These are phyloP conservation scores for Aspergillus haitiensis DNA, from an alignment of 495 filamentous ascomycete genomes.

Conservation along the genomic window DNA sequence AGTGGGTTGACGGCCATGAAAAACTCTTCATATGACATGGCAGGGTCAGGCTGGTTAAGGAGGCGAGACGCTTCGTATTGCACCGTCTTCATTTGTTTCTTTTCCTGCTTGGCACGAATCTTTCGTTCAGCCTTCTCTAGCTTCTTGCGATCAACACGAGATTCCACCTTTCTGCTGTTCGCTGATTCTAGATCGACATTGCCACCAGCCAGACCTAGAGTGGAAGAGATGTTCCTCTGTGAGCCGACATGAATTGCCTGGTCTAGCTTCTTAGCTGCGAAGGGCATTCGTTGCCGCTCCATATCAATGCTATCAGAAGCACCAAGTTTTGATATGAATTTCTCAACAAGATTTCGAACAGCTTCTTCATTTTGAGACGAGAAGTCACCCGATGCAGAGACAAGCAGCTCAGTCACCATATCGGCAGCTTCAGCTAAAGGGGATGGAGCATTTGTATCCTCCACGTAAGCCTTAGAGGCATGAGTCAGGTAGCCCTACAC, in stretches of 20 bases:
- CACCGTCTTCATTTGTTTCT: slow-evolving; percentile 96
- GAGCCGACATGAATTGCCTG: slow-evolving; percentile 94
- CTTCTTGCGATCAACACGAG: slow-evolving; percentile 97
- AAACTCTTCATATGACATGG: slow-evolving; percentile 98
- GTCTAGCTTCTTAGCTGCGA: slow-evolving; percentile 81
- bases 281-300: slow-evolving; percentile 65
- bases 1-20: slow-evolving; percentile 99
- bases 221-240: slow-evolving; percentile 93
- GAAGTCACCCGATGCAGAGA: slow-evolving; percentile 85
- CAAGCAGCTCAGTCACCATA: slow-evolving; percentile 77
- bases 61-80: slow-evolving; percentile 94
- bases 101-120: slow-evolving; percentile 97
- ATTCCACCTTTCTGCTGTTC: slow-evolving; percentile 89
- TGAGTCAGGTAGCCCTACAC: slow-evolving; percentile 81
- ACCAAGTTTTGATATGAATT: slow-evolving; percentile 80
- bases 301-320: slow-evolving; percentile 70
- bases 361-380: slow-evolving; percentile 67
- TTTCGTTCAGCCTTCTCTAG: slow-evolving; percentile 98
- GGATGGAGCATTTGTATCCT: slow-evolving; percentile 65
- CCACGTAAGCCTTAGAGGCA: slow-evolving; percentile 78
- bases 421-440: slow-evolving; percentile 82
- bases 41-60: slow-evolving; percentile 74
- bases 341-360: slow-evolving; percentile 82
- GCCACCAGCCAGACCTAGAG: slow-evolving; percentile 79
- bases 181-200: slow-evolving; percentile 92